A percentile compares a stretch with the other conserved stretches of the same genome.
These are phyloP conservation scores for Picochlorum costavermella DNA, from an alignment of 139 green algal genomes.

Conservation along the genomic window DNA sequence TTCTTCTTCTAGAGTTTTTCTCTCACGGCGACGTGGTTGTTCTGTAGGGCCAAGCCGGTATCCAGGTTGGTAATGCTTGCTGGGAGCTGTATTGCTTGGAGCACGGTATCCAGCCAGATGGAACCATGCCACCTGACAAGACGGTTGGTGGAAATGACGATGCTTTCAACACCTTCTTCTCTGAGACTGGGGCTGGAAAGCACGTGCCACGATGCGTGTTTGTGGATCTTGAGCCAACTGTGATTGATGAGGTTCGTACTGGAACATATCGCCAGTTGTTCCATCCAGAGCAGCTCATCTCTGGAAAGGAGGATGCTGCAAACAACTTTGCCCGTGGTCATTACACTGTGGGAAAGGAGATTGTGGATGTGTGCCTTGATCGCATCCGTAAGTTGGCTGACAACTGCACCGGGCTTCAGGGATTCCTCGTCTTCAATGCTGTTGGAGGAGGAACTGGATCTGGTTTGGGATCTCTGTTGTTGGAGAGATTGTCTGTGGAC, in stretches of 20 bases:
- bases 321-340: slow-evolving; percentile 84
- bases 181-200: slow-evolving; percentile 91
- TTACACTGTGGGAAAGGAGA: slow-evolving; percentile 95
- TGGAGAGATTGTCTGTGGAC: slow-evolving; percentile 95
- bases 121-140: slow-evolving; percentile 94
- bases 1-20: no score
- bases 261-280: slow-evolving; percentile 96
- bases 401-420: slow-evolving; percentile 95
- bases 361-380: slow-evolving; percentile 90
- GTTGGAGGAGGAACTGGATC: slow-evolving; percentile 92
- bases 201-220: slow-evolving; percentile 89
- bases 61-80: slow-evolving; percentile 95
- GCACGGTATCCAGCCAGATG: slow-evolving; percentile 95
- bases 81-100: slow-evolving; percentile 99
- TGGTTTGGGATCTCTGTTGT: slow-evolving; percentile 89
- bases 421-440: slow-evolving; percentile 96
- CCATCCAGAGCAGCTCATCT: slow-evolving; percentile 98
- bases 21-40: no score
- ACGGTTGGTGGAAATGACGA: slow-evolving; percentile 80
- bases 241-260: slow-evolving; percentile 93
- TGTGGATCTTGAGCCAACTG: slow-evolving; percentile 92
- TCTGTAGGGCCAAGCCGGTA: slow-evolving; percentile 17
- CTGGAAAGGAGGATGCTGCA: slow-evolving; percentile 86
- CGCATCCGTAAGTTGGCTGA: slow-evolving; percentile 94
- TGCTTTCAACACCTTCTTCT: slow-evolving; percentile 97